A percentile compares a stretch with the other conserved stretches of the same genome.
Conservation (phyloP, 306 rosid species). For the Adenanthera pavonina region DNA sequence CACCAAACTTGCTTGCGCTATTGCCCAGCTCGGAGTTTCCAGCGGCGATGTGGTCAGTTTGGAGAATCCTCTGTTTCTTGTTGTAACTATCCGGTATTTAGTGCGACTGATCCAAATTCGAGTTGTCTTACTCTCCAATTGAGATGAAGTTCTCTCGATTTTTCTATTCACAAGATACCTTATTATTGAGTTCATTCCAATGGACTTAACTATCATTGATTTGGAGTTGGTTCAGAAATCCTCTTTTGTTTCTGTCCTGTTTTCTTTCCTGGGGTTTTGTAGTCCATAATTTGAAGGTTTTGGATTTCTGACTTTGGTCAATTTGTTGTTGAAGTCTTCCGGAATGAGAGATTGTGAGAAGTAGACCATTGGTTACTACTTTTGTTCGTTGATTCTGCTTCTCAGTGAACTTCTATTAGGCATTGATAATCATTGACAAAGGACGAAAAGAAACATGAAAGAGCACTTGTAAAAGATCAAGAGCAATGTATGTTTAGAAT, state of each 20-base stretch:
- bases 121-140: too few relatives aligned
- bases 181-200: too few relatives aligned
- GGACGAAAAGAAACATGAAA: not conserved
- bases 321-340: not conserved
- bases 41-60: constrained; percentile 62
- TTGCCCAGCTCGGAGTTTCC: constrained; percentile 57
- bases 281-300: not conserved
- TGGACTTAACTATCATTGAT: not conserved
- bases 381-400: not conserved
- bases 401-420: not conserved
- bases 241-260: not conserved
- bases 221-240: not conserved
- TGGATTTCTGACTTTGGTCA: not conserved
- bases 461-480: not conserved
- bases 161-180: not conserved
- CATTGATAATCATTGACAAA: not conserved
- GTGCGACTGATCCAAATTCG: too few relatives aligned
- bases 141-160: too few relatives aligned
- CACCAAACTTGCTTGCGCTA: constrained; percentile 72
- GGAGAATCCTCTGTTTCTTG: not conserved
- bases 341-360: not conserved
- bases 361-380: not conserved
- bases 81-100: too few relatives aligned
- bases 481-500: not conserved
- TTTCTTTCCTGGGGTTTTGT: not conserved